phyloP scores from a whole-genome alignment of 208 protist species.

The Acanthamoeba triangularis region DNA sequence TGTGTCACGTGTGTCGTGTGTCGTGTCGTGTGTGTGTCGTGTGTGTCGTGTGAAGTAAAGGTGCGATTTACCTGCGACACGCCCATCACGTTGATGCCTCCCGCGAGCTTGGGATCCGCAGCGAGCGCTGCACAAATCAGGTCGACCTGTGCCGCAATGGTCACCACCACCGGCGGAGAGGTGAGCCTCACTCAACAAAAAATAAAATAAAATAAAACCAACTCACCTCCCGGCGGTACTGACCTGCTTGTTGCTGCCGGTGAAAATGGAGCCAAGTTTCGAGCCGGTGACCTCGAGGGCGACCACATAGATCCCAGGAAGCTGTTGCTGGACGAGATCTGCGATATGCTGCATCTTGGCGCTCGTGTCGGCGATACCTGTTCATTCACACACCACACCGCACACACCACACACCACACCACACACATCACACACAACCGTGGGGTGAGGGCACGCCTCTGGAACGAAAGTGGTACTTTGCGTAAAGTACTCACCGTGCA shows the following conservation, averaged over 20 bases:
- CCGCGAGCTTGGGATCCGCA: conserved; percentile 36
- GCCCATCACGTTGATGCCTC: conserved; percentile 66
- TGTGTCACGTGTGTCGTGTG: no score
- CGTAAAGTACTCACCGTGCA: not conserved
- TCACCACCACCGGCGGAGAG: no score
- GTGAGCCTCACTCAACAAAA: not conserved
- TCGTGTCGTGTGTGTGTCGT: not conserved
- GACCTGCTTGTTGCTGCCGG: conserved; percentile 10
- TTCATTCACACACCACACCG: not conserved
- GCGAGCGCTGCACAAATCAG: not conserved
- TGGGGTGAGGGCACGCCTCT: not conserved
- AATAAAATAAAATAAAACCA: no score
- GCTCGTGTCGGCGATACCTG: conserved; percentile 55
- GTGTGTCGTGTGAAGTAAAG: not conserved
- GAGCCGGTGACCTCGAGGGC: conserved; percentile 48
- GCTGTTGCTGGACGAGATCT: not conserved
- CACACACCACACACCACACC: no score
- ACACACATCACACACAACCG: not conserved
- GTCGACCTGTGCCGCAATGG: not conserved
- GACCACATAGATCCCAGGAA: conserved; percentile 60
- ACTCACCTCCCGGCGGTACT: not conserved
- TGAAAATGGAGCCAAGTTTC: conserved; percentile 5
- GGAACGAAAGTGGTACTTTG: not conserved
- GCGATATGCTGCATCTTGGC: conserved; percentile 38
- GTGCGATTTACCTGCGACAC: conserved; percentile 39